These are phyloP conservation scores for Saturnispora halmiae DNA, from an alignment of 805 yeast genomes.

Conservation along the genomic window DNA sequence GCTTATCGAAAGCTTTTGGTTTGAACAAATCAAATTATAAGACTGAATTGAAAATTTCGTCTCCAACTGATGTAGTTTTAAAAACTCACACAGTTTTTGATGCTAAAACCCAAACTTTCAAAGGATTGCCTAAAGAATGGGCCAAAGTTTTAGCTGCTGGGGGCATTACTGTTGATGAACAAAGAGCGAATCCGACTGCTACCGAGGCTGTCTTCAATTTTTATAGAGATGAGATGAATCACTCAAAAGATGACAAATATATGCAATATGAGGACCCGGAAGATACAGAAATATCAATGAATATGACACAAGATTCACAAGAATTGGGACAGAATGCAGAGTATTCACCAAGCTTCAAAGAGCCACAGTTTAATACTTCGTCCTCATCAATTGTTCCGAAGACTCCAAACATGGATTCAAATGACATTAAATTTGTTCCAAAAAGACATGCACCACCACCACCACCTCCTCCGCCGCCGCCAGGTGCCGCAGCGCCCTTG, in stretches of 20 bases:
- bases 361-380: slow-evolving; percentile 6
- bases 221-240: slow-evolving; percentile 20
- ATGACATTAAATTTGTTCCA: slow-evolving; percentile 27
- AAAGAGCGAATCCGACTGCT: slow-evolving; percentile 86
- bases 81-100: slow-evolving; percentile 92
- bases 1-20: slow-evolving; percentile 38
- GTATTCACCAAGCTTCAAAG: slow-evolving; percentile 6
- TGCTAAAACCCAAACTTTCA: slow-evolving; percentile 71
- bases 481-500: neutral
- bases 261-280: slow-evolving; percentile 22
- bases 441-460: slow-evolving; percentile 31
- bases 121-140: slow-evolving; percentile 94
- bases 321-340: slow-evolving; percentile 5
- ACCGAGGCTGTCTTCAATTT: slow-evolving; percentile 37
- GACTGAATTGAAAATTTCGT: slow-evolving; percentile 52
- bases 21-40: slow-evolving; percentile 15
- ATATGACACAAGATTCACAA: slow-evolving; percentile 11
- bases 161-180: slow-evolving; percentile 83
- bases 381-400: slow-evolving; percentile 6
- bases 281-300: slow-evolving; percentile 13
- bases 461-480: slow-evolving; percentile 20
- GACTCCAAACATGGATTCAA: slow-evolving; percentile 8
- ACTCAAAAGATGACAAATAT: slow-evolving; percentile 21
- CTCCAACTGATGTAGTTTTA: slow-evolving; percentile 85
- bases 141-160: slow-evolving; percentile 70